Conservation (phyloP, 139 green algal genomes). For the Coelastrella sp. region DNA sequence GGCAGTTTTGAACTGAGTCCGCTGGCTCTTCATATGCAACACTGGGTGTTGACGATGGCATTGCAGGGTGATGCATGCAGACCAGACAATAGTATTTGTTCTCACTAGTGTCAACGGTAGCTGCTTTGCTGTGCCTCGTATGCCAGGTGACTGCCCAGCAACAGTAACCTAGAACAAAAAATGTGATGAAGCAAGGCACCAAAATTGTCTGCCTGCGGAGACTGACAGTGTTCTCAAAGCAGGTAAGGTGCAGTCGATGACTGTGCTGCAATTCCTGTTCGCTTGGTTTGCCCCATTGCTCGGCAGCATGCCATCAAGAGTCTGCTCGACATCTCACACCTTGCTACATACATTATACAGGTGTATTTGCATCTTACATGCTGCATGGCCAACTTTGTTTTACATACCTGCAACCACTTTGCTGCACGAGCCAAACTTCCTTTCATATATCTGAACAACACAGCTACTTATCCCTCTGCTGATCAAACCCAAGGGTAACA, state of each 20-base stretch:
- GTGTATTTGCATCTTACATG: background rate
- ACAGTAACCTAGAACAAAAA: background rate
- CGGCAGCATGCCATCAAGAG: too few species aligned
- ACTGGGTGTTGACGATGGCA: too few species aligned
- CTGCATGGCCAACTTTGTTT: background rate
- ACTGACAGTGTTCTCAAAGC: background rate
- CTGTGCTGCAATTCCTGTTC: too few species aligned
- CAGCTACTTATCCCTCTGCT: constrained; percentile 44
- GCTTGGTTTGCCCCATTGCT: too few species aligned
- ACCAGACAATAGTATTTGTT: background rate
- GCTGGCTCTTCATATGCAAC: too few species aligned
- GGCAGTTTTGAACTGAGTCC: too few species aligned
- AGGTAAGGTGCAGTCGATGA: background rate
- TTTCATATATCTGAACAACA: too few species aligned
- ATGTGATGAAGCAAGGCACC: too few species aligned
- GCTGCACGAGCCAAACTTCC: too few species aligned
- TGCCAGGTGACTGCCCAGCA: background rate
- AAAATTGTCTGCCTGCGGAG: background rate
- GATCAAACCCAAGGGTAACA: constrained; percentile 15
- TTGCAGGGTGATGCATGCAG: too few species aligned
- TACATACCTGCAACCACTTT: background rate
- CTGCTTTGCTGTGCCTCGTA: background rate
- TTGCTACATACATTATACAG: background rate
- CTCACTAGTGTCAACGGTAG: background rate
- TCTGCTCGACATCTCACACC: too few species aligned